Conservation (phyloP, 106 monocot genomes). For the Chionographis japonica region DNA sequence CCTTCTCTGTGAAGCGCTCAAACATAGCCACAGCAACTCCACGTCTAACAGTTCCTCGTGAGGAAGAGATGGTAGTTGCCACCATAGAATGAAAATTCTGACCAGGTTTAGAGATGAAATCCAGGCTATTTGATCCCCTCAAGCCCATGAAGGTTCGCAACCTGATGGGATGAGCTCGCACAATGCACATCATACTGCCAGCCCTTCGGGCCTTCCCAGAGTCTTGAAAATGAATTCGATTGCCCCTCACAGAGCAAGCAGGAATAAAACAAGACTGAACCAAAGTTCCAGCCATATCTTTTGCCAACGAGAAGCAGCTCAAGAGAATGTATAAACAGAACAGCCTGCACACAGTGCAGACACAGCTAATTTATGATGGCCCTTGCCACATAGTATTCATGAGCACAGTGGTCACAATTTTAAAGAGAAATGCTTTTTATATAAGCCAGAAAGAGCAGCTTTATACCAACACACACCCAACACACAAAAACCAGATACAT, state of each 20-base stretch:
- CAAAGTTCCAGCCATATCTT: slow-evolving; percentile 26
- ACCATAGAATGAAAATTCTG: slow-evolving; percentile 24
- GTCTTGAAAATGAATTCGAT: not conserved
- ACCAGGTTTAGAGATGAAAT: slow-evolving; percentile 2
- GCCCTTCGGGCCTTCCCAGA: slow-evolving; percentile 12
- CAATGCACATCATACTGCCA: slow-evolving; percentile 4
- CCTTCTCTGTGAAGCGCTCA: slow-evolving; percentile 36
- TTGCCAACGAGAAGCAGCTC: no score
- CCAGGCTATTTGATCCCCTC: slow-evolving; percentile 14
- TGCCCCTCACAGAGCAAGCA: slow-evolving; percentile 10
- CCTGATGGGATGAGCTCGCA: not conserved
- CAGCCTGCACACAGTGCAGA: no score
- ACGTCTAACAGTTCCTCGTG: slow-evolving; percentile 13
- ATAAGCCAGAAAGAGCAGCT: no score
- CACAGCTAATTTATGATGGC: no score
- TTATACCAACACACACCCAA: no score
- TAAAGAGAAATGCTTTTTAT: no score
- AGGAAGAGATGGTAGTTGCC: slow-evolving; percentile 19
- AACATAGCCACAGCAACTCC: slow-evolving; percentile 30
- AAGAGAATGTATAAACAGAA: no score
- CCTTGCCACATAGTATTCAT: no score
- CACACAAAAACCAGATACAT: no score
- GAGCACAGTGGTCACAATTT: no score
- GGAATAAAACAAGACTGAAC: slow-evolving; percentile 24
- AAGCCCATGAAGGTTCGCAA: slow-evolving; percentile 24